Evolutionary conservation across 2,329 filamentous ascomycete genomes (phyloP), one percentile per base, ranked within the genome.

Genomic region (Phyllosticta capitalensis): DNA sequence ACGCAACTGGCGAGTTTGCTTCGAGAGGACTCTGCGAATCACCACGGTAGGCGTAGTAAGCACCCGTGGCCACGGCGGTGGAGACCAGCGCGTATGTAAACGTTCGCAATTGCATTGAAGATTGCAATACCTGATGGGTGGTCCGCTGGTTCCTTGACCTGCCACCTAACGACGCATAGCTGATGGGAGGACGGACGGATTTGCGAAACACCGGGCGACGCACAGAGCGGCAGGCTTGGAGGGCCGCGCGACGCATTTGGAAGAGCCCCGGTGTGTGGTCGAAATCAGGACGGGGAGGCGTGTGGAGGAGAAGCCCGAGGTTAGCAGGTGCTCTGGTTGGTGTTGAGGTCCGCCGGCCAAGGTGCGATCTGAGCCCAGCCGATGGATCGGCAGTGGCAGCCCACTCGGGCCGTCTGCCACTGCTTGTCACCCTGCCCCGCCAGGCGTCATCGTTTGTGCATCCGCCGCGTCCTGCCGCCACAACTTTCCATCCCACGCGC

Each of bases 81-180:
- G 88, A 86, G 61, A 87, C 80, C 61, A 90, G 72, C 61, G 85
- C 87, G 65, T 84, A 78, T 5, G 83, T 83, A 65, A 88, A 78
- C 65, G 85, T 81, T 64, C 88, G 85, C 69, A 87, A 75, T 74
- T 88, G 87, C 88, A 92, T 92, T 65, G 87, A 88, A 65, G 86
- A 85, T 65, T 78, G 81, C 60, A 88, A 76, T 60, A 82, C 74
- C 66, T 69, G 72, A 59, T 72, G 70, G 65, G 65, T 67, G 70
- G 66, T 68, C 58, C 62, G 66, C 65, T 50, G 28, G 38, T 45
- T 45, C 17, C 38, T 45, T n/a, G 38, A n/a, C 38, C 38, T 19
- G 38, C 14, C 17, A 65, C 74, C 71, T 72, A 76, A 67, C 63
- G 71, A 67, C 63, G 71, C 79, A 78, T 79, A 71, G 66, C 62